A percentile compares a stretch with the other conserved stretches of the same genome.
Evolutionary conservation across 208 protist genomes (phyloP).

Genomic region (Leishmania martiniquensis): DNA sequence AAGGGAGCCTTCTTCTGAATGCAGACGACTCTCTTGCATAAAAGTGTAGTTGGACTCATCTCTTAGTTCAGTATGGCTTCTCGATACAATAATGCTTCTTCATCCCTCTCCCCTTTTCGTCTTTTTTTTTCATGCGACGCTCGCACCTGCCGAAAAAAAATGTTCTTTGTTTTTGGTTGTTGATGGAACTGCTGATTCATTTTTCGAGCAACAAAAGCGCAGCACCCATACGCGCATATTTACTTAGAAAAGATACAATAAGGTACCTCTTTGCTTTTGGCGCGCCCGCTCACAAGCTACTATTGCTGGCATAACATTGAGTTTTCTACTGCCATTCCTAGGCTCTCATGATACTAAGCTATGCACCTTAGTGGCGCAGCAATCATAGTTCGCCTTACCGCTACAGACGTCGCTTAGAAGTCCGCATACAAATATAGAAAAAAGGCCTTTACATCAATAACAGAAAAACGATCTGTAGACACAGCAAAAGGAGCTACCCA

Average conservation of each 20-base stretch:
- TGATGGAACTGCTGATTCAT: not conserved
- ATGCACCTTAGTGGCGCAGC: not conserved
- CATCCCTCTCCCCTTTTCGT: not conserved
- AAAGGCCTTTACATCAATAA: not conserved
- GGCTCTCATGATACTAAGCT: not conserved
- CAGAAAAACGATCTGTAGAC: not conserved
- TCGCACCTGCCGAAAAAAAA: not conserved
- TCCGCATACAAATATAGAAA: not conserved
- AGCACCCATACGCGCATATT: not conserved
- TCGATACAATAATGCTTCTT: not conserved
- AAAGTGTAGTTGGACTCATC: not conserved
- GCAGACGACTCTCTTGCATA: not conserved
- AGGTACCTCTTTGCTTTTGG: not conserved
- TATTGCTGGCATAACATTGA: not conserved
- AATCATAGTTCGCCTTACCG: not conserved
- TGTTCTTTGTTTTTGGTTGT: not conserved
- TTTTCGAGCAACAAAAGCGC: not conserved
- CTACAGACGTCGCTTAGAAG: not conserved
- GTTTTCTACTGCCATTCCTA: not conserved
- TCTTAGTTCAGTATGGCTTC: not conserved
- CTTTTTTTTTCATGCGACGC: constrained; percentile 7
- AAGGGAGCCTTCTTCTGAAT: too few relatives aligned
- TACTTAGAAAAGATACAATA: not conserved
- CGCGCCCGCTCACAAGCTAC: not conserved
- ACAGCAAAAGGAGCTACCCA: not conserved